Conservation (phyloP, 257 asterid genomes). For the Hygrophila difformis region DNA sequence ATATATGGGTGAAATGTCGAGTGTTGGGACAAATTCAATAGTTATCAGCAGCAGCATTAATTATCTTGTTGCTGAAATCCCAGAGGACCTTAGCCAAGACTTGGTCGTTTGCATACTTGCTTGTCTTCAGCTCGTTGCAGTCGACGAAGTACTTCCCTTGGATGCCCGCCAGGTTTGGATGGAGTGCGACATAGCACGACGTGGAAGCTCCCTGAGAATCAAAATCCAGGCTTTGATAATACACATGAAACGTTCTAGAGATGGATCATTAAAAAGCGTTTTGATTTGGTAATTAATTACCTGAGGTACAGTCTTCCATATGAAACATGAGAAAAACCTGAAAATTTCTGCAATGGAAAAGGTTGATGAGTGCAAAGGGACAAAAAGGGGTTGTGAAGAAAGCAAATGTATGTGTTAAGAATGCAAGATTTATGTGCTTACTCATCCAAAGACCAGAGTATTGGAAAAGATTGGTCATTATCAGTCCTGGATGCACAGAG, state of each 20-base stretch:
- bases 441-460: conserved; percentile 41
- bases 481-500: conserved; percentile 76
- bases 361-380: background rate
- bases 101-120: conserved; percentile 31
- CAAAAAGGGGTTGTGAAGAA: background rate
- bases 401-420: background rate
- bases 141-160: conserved; percentile 53
- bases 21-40: too few species aligned
- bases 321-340: conserved; percentile 29
- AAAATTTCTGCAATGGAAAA: conserved; percentile 32
- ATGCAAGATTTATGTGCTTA: conserved; percentile 15
- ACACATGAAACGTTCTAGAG: too few species aligned
- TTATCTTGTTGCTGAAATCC: conserved; percentile 61
- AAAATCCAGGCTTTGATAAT: background rate
- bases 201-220: conserved; percentile 63
- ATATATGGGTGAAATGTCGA: too few species aligned
- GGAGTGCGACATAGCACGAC: conserved; percentile 69
- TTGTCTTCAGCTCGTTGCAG: conserved; percentile 40
- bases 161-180: conserved; percentile 40
- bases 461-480: conserved; percentile 68
- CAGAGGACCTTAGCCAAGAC: conserved; percentile 44
- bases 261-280: too few species aligned
- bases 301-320: conserved; percentile 79
- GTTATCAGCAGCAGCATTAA: conserved; percentile 39
- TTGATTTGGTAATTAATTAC: conserved; percentile 13